Percentiles rank a stretch among this genome's conserved stretches.
phyloP scores from a whole-genome alignment of 169 alveolate genomes.

The Eimeria sp. region DNA sequence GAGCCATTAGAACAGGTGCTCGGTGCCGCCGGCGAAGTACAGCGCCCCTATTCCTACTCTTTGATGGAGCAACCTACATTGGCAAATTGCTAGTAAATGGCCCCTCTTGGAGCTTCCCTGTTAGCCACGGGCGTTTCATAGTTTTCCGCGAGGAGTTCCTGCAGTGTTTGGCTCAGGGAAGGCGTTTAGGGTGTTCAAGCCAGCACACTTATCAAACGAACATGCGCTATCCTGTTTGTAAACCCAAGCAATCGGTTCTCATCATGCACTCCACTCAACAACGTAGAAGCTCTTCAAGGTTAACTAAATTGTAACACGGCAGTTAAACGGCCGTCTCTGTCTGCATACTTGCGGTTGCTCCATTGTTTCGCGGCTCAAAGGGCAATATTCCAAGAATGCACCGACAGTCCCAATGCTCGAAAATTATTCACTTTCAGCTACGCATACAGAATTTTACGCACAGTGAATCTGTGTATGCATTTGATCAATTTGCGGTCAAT shows the following conservation, averaged over 20 bases:
- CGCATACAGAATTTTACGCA: background rate
- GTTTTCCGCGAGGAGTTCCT: background rate
- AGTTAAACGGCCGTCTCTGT: background rate
- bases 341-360: too few species aligned
- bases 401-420: background rate
- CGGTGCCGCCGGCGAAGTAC: background rate
- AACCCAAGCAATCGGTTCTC: background rate
- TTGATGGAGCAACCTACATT: too few species aligned
- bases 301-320: background rate
- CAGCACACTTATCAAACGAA: background rate
- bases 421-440: background rate
- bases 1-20: background rate
- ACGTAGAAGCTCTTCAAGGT: background rate
- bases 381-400: background rate
- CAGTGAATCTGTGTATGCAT: background rate
- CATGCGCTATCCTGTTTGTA: background rate
- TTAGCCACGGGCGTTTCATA: background rate
- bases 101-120: background rate
- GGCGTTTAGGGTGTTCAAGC: background rate
- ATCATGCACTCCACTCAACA: background rate
- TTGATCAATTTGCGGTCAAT: background rate
- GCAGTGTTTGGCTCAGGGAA: background rate
- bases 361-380: background rate
- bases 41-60: background rate
- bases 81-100: background rate